phyloP scores from a whole-genome alignment of 2,329 filamentous ascomycete species.

The Botrytis paeoniae region DNA sequence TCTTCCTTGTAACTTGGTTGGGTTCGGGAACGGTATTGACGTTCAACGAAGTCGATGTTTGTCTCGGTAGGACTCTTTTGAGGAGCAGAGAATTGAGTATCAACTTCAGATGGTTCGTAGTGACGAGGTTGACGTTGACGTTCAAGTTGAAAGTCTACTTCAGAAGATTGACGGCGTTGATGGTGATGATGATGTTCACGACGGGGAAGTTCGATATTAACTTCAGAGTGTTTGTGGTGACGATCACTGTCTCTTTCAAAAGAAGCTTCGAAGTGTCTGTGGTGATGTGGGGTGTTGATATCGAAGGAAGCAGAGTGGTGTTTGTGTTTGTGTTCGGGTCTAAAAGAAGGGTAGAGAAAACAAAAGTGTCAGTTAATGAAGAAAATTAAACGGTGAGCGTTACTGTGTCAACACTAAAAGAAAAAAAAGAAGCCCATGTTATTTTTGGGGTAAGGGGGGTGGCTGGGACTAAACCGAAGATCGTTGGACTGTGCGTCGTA shows the following conservation, averaged over 20 bases:
- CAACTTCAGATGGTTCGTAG: slow-evolving; percentile 31
- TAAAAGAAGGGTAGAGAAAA: slow-evolving; percentile 23
- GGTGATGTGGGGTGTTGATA: slow-evolving; percentile 42
- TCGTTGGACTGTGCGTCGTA: slow-evolving; percentile 21
- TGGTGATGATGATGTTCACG: slow-evolving; percentile 26
- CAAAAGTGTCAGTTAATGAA: slow-evolving; percentile 29
- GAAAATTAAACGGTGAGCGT: slow-evolving; percentile 37
- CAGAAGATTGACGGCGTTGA: slow-evolving; percentile 24
- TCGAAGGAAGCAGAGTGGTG: slow-evolving; percentile 49
- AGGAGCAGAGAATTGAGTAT: slow-evolving; percentile 31
- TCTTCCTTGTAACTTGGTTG: slow-evolving; percentile 41
- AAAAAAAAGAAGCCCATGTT: slow-evolving; percentile 24
- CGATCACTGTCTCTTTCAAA: slow-evolving; percentile 19
- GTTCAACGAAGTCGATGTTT: slow-evolving; percentile 60
- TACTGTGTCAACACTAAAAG: slow-evolving; percentile 42
- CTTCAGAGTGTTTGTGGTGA: slow-evolving; percentile 18
- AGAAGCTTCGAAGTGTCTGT: slow-evolving; percentile 28
- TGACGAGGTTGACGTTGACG: slow-evolving; percentile 39
- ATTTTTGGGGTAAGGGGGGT: slow-evolving; percentile 21
- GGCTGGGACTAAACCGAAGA: slow-evolving; percentile 17
- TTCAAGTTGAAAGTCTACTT: slow-evolving; percentile 44
- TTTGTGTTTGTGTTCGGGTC: slow-evolving; percentile 40
- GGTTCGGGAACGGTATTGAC: slow-evolving; percentile 56
- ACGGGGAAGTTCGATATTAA: slow-evolving; percentile 42
- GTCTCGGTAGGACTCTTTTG: slow-evolving; percentile 27